Conservation (phyloP, 306 rosid species). For the Cajanus cajan region DNA sequence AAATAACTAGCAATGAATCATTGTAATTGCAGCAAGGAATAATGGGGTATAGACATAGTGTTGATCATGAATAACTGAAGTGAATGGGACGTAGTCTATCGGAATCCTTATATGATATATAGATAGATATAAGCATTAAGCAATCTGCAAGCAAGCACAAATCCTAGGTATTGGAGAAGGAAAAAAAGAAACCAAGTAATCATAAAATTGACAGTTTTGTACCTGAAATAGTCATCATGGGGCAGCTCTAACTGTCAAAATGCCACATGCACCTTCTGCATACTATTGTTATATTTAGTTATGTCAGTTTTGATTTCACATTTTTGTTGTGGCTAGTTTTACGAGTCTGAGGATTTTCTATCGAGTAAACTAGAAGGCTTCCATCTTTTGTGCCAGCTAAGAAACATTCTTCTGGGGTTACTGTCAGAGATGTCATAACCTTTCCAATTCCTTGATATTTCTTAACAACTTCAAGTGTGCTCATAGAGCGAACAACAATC, state of each 20-base stretch:
- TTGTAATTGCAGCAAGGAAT: slow-evolving; percentile 8
- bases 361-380: slow-evolving; percentile 82
- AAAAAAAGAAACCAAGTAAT: not conserved
- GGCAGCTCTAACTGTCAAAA: slow-evolving; percentile 36
- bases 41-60: slow-evolving; percentile 1
- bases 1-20: not conserved
- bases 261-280: slow-evolving; percentile 33
- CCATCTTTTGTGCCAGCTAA: slow-evolving; percentile 96
- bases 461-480: slow-evolving; percentile 80
- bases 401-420: slow-evolving; percentile 93
- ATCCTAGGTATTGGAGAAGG: slow-evolving; percentile 15
- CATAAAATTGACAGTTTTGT: slow-evolving; percentile 25
- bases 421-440: slow-evolving; percentile 74
- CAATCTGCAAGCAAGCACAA: slow-evolving; percentile 20
- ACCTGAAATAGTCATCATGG: slow-evolving; percentile 57
- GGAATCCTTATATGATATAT: not conserved
- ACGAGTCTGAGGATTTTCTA: slow-evolving; percentile 83
- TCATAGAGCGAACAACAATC: slow-evolving; percentile 88
- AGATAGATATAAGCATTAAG: not conserved
- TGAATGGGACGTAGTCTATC: not conserved
- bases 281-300: slow-evolving; percentile 29
- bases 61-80: not conserved
- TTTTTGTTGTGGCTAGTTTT: slow-evolving; percentile 53
- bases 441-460: slow-evolving; percentile 83
- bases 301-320: slow-evolving; percentile 49